Conservation (phyloP, 345 rosid species). For the Triadica sebifera region DNA sequence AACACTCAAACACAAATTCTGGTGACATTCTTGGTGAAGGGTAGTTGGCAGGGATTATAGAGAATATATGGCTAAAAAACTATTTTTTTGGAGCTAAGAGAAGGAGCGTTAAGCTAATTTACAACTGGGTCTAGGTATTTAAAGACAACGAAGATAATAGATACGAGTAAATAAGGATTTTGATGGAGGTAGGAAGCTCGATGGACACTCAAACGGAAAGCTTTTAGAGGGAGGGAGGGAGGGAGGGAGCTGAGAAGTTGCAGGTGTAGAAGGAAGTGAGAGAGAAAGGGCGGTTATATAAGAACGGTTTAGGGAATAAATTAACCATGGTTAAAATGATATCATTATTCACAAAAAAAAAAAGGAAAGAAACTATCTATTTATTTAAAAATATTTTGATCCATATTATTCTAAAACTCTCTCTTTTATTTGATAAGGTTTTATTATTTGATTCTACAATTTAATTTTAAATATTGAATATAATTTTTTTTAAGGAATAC, state of each 20-base stretch:
- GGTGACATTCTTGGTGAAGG: conserved; percentile 9
- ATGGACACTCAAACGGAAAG: conserved; percentile 8
- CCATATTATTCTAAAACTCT: too few relatives aligned
- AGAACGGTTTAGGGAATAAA: background rate
- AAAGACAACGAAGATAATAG: background rate
- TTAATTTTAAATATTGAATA: too few relatives aligned
- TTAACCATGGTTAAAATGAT: conserved; percentile 9
- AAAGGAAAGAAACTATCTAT: background rate
- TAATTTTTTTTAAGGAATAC: too few relatives aligned
- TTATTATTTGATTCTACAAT: too few relatives aligned
- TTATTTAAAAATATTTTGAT: too few relatives aligned
- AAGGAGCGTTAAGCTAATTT: too few relatives aligned
- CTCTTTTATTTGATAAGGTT: too few relatives aligned
- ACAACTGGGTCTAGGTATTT: background rate
- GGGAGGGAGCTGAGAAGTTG: background rate
- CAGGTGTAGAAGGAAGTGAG: background rate
- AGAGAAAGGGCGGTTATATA: conserved; percentile 4
- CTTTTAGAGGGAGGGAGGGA: background rate
- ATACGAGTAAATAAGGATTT: background rate
- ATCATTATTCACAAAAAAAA: background rate
- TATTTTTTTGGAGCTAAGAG: background rate
- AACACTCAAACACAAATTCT: conserved; percentile 3
- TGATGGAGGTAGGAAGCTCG: background rate
- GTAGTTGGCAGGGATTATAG: background rate
- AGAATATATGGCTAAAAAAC: background rate